Evolutionary conservation across 495 filamentous ascomycete species (phyloP), one percentile per base, ranked within the genome.

Genomic region (Aspergillus sparsus): DNA sequence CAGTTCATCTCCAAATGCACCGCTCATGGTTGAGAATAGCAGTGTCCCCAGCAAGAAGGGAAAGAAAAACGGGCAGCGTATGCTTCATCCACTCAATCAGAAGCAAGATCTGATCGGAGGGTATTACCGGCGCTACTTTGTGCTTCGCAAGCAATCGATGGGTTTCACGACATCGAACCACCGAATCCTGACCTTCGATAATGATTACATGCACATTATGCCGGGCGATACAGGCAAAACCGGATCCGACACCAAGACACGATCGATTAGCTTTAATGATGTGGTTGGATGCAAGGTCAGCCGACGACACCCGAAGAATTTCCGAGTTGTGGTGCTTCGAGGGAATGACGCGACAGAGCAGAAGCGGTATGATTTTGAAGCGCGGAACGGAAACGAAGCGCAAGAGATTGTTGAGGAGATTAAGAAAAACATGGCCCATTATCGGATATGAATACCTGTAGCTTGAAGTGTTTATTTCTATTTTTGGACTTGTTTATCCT

Each of bases 331-430:
- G 49, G 88, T 96, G 33, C 89, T 87, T 58, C 87, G 88, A 62
- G 89, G 87, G 42, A 88, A 89, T 16, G 77, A 79, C 60, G 77
- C 76, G 34, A 77, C 65, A 13, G 93, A 96, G 71, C 89, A 86
- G 66, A 98, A 98, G 78, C 79, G 92, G 62, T 98, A 98, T 76
- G 94, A 98, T 68, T 98, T 98, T 77, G 93, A 98, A 72, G 90
- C 93, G 12, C 84, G 82, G 61, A 92, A 82, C 66, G 77, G 81
- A 1, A 83, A 85, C 33, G 91, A 95, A 68, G 93, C 93, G n/a
- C 80, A 83, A 31, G 91, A 94, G 69, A 91, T 98, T 70, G 93
- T 97, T 41, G 83, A 80, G 53, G 94, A 96, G 76, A 89, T 97
- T 60, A 92, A 79, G 71, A 82, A 80, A 67, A 81, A 81, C 55